Conservation (phyloP, 495 filamentous ascomycete species). For the Clavariopsis aquatica region DNA sequence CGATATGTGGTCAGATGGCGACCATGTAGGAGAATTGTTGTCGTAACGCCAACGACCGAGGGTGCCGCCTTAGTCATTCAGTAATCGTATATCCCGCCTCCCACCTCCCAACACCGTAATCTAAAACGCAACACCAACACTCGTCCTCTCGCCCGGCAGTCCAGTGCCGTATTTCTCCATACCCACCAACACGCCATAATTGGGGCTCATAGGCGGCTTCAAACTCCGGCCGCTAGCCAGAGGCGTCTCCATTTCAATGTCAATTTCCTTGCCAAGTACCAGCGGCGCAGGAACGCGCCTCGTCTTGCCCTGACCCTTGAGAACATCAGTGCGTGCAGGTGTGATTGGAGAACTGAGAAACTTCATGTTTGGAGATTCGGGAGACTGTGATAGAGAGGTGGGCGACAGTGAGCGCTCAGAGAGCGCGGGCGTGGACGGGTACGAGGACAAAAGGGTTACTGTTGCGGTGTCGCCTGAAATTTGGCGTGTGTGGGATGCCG, state of each 20-base stretch:
- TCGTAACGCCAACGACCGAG: too few relatives aligned
- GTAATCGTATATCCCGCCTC: neutral
- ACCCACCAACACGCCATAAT: slow-evolving; percentile 27
- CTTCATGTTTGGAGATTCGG: neutral
- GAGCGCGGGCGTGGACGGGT: slow-evolving; percentile 26
- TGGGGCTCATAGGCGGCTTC: slow-evolving; percentile 27
- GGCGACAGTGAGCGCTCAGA: slow-evolving; percentile 17
- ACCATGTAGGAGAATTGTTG: too few relatives aligned
- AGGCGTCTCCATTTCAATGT: slow-evolving; percentile 21
- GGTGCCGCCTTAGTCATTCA: too few relatives aligned
- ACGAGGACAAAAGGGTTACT: slow-evolving; percentile 31
- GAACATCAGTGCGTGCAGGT: slow-evolving; percentile 11
- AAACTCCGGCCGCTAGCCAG: slow-evolving; percentile 21
- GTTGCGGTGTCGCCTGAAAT: slow-evolving; percentile 26
- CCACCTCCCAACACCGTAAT: too few relatives aligned
- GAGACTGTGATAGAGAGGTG: neutral
- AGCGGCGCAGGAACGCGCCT: slow-evolving; percentile 25
- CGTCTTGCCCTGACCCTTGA: slow-evolving; percentile 26
- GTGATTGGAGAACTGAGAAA: slow-evolving; percentile 14
- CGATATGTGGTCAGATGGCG: too few relatives aligned
- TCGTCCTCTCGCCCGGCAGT: slow-evolving; percentile 5
- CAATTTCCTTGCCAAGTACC: slow-evolving; percentile 23
- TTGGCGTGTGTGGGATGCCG: slow-evolving; percentile 25
- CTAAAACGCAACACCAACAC: slow-evolving; percentile 36
- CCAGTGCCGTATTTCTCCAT: slow-evolving; percentile 18